Base-by-base conservation (phyloP, 208 protist genomes). In the Tritrichomonas musculus region DNA sequence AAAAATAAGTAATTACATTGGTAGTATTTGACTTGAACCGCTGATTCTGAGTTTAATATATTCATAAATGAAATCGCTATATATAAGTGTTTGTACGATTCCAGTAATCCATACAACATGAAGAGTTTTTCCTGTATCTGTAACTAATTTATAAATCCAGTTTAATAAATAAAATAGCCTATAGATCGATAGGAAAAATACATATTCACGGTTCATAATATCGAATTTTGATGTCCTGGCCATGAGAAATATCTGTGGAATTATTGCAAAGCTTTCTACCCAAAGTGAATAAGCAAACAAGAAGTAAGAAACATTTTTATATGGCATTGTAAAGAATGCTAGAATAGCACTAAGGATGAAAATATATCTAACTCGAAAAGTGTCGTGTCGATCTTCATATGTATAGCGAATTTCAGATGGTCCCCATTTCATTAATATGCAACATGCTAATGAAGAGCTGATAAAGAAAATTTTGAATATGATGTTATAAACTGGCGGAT, bases 391-490 rank as follows among this genome's bases (percentile, higher is more conserved):
- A 33, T 53, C 39, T 55, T 93, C 92, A 80, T 93, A 93, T 53
- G 92, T 93, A 44, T 44, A 66, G 17, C 49, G 50, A 5, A 49
- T 44, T 41, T 60, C 39, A 20, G 53, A 36, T 53, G 27, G 27
- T 20, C 14, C 33, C 1, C 36, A 47, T 17, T 14, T n/a, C 30
- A 93, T 75, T 11, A 65, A 25, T 36, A 64, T 36, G 30, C 17
- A 13, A 25, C 75, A 80, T 50, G 27, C 39, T 5, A 49, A 25
- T 36, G n/a, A 13, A 27, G 92, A 75, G 20, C 1, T 20, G 9
- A 93, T 93, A 36, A 55, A 93, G 13, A 72, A 49, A 47, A 93
- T 44, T 53, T 93, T 93, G 60, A 93, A 93, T 30, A 93, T 14
- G 3, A 66, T 55, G 65, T 80, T 93, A 41, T 93, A 93, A n/a